Percentiles rank a stretch among this genome's conserved stretches.
These are phyloP conservation scores for Mycena sanguinolenta DNA, from an alignment of 768 basidiomycete species.

Conservation along the genomic window DNA sequence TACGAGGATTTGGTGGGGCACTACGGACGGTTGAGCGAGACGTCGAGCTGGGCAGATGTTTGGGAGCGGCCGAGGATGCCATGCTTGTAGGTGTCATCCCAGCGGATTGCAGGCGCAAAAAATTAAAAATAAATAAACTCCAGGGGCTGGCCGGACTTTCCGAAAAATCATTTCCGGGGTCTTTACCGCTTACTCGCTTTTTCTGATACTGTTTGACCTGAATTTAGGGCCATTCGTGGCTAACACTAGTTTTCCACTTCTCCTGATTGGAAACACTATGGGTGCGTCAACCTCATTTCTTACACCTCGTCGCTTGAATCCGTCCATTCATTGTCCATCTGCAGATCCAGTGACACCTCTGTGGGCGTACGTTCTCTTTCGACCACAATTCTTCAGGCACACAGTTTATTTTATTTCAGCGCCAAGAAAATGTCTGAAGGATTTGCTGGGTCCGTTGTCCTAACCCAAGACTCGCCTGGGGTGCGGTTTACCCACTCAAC, in stretches of 20 bases:
- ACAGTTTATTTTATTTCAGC: slow-evolving; percentile 15
- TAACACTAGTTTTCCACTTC: neutral
- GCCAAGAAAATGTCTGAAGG: slow-evolving; percentile 38
- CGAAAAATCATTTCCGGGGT: slow-evolving; percentile 33
- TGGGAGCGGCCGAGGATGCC: too few relatives aligned
- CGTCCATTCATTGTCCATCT: too few relatives aligned
- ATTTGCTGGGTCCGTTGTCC: slow-evolving; percentile 37
- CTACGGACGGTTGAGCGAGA: too few relatives aligned
- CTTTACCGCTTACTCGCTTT: neutral
- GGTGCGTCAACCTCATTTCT: slow-evolving; percentile 6
- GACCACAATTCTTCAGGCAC: neutral
- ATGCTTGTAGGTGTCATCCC: too few relatives aligned
- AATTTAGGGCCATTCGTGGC: slow-evolving; percentile 47
- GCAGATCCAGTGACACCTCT: slow-evolving; percentile 40
- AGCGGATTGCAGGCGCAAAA: too few relatives aligned
- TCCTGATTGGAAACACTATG: slow-evolving; percentile 29
- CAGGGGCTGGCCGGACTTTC: slow-evolving; percentile 35
- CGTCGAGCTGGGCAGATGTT: too few relatives aligned
- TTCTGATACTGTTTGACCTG: slow-evolving; percentile 63
- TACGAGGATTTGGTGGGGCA: too few relatives aligned
- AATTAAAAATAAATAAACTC: too few relatives aligned
- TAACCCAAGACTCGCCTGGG: slow-evolving; percentile 5
- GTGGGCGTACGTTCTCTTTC: slow-evolving; percentile 21
- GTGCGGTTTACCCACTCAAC: neutral
- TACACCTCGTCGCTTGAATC: neutral